phyloP scores from a whole-genome alignment of 805 yeast genomes.

The Starmerella sirachaensis region DNA sequence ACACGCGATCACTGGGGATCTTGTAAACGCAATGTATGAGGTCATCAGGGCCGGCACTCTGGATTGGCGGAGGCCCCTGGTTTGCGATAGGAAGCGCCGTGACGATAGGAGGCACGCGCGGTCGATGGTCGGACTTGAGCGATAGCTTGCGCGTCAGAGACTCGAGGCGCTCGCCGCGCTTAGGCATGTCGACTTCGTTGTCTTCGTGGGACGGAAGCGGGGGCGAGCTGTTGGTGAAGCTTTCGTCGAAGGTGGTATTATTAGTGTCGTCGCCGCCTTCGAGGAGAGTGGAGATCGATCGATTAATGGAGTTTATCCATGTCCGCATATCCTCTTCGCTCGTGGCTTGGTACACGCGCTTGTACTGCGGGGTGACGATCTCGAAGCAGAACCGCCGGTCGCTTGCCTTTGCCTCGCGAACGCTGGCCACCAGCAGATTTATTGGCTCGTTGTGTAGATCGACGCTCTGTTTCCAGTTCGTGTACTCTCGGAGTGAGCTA shows the following conservation, averaged over 20 bases:
- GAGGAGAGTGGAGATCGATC: conserved; percentile 39
- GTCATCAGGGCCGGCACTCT: conserved; percentile 3
- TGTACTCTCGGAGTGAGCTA: conserved; percentile 58
- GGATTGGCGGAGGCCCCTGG: conserved; percentile 1
- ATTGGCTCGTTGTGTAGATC: conserved; percentile 54
- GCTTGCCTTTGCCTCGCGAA: conserved; percentile 34
- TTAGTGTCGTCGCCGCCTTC: conserved; percentile 21
- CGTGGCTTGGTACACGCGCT: conserved; percentile 64
- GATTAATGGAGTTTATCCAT: conserved; percentile 56
- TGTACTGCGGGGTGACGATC: conserved; percentile 57
- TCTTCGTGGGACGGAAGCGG: neutral
- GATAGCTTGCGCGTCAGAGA: conserved; percentile 22
- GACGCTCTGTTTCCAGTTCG: conserved; percentile 67
- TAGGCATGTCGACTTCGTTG: neutral
- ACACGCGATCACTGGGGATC: conserved; percentile 44
- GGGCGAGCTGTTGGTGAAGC: neutral
- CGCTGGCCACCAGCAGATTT: conserved; percentile 56
- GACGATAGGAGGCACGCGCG: conserved; percentile 18
- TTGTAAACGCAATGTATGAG: conserved; percentile 15
- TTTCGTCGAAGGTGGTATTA: neutral
- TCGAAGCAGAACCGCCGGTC: conserved; percentile 55
- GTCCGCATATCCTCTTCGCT: conserved; percentile 51
- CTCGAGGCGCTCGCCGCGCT: conserved; percentile 9
- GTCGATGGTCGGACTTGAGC: conserved; percentile 14
- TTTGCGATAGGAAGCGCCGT: conserved; percentile 6